Base-by-base conservation (phyloP, 1,284 basidiomycete species). In the Ustilago hordei region DNA sequence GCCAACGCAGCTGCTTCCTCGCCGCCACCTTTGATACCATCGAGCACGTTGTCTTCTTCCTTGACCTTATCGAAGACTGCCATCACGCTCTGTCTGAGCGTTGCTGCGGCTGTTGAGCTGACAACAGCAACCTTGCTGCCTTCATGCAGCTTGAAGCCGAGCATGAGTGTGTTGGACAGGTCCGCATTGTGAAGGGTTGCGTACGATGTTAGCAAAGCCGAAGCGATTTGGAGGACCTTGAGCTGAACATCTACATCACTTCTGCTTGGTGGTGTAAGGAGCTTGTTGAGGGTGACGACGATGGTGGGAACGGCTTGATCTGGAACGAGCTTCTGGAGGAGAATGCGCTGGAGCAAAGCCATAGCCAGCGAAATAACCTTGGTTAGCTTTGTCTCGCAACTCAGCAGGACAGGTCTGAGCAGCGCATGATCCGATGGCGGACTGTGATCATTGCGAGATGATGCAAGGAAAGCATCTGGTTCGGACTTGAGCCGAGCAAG, bases 61-160 rank as follows among this genome's bases (percentile, higher is more conserved):
- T 92, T 91, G 83, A 98, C 93, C 83, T 97, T 95, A 87, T 99
- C 96, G 57, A 98, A 94, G 13, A 98, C 92, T 78, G 97, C 93
- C 95, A 99, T 98, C 62, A 99, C 94, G 1, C 97, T 90, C 86
- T 98, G 96, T 1, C 96, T 92, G 8, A 99, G 90, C 0, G 95
- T 98, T 0, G 97, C 96, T 0, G 95, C 95, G 0, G 96, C 97
- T 1, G 96, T 99, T 0, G 95, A 97, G 4, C 95, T 96, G 7
- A 99, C 96, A 35, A 98, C 96, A 0, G 93, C 93, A 31, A 97
- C 97, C 69, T 93, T 91, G 7, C 94, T 95, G 32, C 78, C 71
- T 76, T 98, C 95, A 87, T 98, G 95, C 31, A 98, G 88, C 86
- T 91, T 94, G 89, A 98, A 98, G 83, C 95, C 98, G 9, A 98